Percentiles rank a stretch among this genome's conserved stretches.
These are phyloP conservation scores for Dictyostelium discoideum DNA, from an alignment of 78 protist genomes.

Conservation along the genomic window DNA sequence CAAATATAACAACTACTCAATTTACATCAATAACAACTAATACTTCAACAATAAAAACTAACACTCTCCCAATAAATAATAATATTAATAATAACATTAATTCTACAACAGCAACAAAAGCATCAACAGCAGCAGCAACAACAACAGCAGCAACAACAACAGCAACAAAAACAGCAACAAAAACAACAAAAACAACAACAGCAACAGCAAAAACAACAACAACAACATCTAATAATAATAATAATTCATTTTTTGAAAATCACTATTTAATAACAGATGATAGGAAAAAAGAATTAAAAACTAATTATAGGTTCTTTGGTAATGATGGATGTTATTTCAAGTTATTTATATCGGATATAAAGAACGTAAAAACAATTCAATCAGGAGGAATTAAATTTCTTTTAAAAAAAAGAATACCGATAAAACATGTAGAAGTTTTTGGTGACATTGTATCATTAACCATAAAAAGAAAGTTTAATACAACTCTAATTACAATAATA, in stretches of 20 bases:
- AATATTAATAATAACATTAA: background rate
- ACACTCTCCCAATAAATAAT: background rate
- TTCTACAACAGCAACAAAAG: too few relatives aligned
- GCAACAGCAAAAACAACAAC: too few relatives aligned
- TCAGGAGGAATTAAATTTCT: background rate
- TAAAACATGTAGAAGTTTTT: background rate
- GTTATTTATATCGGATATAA: background rate
- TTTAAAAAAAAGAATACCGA: background rate
- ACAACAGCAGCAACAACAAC: background rate
- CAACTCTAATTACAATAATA: background rate
- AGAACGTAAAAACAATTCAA: background rate
- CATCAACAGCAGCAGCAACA: background rate
- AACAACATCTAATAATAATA: too few relatives aligned
- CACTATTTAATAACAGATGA: background rate
- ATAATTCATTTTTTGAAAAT: background rate
- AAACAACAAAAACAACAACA: background rate
- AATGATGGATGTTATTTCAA: background rate
- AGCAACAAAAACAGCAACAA: too few relatives aligned
- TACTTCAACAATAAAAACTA: too few relatives aligned
- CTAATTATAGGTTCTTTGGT: background rate
- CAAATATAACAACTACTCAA: background rate
- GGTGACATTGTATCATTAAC: background rate
- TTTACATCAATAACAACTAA: too few relatives aligned
- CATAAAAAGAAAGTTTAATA: background rate
- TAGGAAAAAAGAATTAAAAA: background rate